Conservation (phyloP, 768 basidiomycete genomes). For the Nidularia sp. region DNA sequence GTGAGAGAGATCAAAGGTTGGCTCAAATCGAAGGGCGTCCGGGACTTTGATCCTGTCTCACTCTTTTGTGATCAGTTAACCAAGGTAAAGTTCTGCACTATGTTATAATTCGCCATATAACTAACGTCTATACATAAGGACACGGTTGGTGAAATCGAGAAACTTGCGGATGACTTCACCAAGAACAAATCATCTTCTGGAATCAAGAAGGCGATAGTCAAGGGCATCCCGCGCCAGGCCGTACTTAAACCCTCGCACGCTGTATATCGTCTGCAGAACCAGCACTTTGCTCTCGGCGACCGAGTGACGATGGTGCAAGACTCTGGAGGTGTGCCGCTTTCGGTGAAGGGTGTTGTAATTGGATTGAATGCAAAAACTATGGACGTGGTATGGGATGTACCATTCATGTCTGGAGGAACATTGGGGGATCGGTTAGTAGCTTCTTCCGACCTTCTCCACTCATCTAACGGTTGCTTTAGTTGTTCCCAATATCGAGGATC, state of each 20-base stretch:
- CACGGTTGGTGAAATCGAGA: slow-evolving; percentile 76
- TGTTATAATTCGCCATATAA: not conserved
- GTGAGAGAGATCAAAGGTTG: slow-evolving; percentile 80
- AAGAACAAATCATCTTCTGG: slow-evolving; percentile 51
- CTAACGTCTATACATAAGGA: slow-evolving; percentile 38
- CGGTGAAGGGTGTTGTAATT: slow-evolving; percentile 90
- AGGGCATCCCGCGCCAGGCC: slow-evolving; percentile 88
- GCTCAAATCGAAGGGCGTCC: slow-evolving; percentile 83
- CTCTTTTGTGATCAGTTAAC: slow-evolving; percentile 88
- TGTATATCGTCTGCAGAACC: slow-evolving; percentile 84
- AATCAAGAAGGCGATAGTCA: slow-evolving; percentile 91
- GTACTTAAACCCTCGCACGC: slow-evolving; percentile 92
- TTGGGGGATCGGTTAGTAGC: slow-evolving; percentile 70
- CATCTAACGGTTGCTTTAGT: slow-evolving; percentile 31
- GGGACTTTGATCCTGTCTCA: slow-evolving; percentile 90
- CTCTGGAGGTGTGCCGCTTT: slow-evolving; percentile 86
- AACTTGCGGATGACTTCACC: slow-evolving; percentile 65
- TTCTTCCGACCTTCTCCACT: too few relatives aligned
- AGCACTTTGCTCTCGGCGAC: slow-evolving; percentile 85
- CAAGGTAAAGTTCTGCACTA: slow-evolving; percentile 47
- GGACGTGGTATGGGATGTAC: slow-evolving; percentile 95
- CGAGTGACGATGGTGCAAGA: slow-evolving; percentile 96
- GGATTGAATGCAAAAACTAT: slow-evolving; percentile 83
- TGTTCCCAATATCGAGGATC: slow-evolving; percentile 93
- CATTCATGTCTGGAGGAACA: slow-evolving; percentile 91